A percentile compares a stretch with the other conserved stretches of the same genome.
These are phyloP conservation scores for Solanum megistacrolobum DNA, from an alignment of 257 asterid genomes.

Conservation along the genomic window DNA sequence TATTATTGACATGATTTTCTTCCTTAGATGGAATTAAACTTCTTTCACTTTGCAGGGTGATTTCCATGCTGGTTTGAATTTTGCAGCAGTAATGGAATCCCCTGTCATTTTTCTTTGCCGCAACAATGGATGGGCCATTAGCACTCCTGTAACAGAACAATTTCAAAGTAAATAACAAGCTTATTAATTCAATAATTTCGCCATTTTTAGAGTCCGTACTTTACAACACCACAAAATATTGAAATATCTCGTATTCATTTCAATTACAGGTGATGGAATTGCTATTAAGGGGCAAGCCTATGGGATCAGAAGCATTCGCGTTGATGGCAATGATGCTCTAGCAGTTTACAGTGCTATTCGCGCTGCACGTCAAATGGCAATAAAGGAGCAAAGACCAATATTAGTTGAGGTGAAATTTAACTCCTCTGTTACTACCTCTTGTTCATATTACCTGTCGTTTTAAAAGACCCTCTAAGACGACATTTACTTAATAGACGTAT, in stretches of 20 bases:
- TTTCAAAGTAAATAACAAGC: conserved; percentile 44
- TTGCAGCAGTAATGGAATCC: conserved; percentile 81
- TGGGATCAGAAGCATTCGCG: conserved; percentile 67
- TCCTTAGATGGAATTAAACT: background rate
- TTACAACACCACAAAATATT: background rate
- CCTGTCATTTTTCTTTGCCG: conserved; percentile 77
- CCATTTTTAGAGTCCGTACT: background rate
- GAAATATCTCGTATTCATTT: background rate
- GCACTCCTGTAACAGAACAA: conserved; percentile 69
- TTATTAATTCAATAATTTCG: background rate
- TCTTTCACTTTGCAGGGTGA: conserved; percentile 53
- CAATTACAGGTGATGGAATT: conserved; percentile 67
- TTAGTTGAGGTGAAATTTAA: conserved; percentile 59
- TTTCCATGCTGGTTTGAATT: conserved; percentile 87
- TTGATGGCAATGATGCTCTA: conserved; percentile 81
- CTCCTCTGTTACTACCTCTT: background rate
- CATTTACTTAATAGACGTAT: background rate
- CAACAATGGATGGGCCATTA: conserved; percentile 95
- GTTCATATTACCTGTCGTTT: background rate
- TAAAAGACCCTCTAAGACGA: background rate
- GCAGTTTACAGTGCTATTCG: conserved; percentile 55
- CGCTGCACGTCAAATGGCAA: conserved; percentile 71
- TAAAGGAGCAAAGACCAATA: conserved; percentile 54
- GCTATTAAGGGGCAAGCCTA: conserved; percentile 75
- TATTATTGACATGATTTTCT: background rate